A percentile compares a stretch with the other conserved stretches of the same genome.
Conservation (phyloP, 139 green algal genomes). For the Chlorella ohadii region DNA sequence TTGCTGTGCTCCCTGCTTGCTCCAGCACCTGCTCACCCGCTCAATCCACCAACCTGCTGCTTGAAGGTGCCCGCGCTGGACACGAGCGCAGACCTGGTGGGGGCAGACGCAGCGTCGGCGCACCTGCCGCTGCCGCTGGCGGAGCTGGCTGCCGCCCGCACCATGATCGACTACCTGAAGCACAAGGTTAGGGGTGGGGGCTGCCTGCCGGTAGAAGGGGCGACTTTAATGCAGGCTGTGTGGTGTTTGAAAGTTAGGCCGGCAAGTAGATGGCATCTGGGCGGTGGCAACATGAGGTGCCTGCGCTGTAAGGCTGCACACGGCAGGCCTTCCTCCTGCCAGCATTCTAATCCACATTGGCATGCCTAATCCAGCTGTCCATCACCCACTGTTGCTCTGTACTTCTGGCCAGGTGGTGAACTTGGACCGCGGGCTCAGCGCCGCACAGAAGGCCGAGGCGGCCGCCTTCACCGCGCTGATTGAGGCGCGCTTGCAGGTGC, state of each 20-base stretch:
- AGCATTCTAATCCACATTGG: not conserved
- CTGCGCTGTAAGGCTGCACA: too few relatives aligned
- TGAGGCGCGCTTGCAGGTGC: conserved; percentile 4
- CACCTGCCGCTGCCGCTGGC: not conserved
- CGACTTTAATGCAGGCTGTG: too few relatives aligned
- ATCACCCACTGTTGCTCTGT: not conserved
- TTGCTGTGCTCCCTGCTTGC: too few relatives aligned
- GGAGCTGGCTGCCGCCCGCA: conserved; percentile 8
- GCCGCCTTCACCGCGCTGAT: conserved; percentile 24
- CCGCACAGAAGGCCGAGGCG: conserved; percentile 21
- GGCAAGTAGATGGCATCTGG: too few relatives aligned
- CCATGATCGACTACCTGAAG: conserved; percentile 23
- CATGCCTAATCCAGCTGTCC: not conserved
- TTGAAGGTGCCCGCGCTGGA: conserved; percentile 35
- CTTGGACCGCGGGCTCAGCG: conserved; percentile 18
- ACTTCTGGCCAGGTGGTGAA: not conserved
- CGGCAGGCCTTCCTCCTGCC: too few relatives aligned
- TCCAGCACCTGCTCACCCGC: too few relatives aligned
- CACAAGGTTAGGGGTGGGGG: not conserved
- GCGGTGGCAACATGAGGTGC: too few relatives aligned
- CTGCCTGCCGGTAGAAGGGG: too few relatives aligned
- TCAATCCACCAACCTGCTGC: too few relatives aligned
- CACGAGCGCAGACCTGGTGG: conserved; percentile 19
- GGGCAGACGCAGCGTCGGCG: not conserved
- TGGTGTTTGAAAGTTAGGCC: too few relatives aligned